Evolutionary conservation across 345 rosid genomes (phyloP).

Genomic region (Syzygium grande): DNA sequence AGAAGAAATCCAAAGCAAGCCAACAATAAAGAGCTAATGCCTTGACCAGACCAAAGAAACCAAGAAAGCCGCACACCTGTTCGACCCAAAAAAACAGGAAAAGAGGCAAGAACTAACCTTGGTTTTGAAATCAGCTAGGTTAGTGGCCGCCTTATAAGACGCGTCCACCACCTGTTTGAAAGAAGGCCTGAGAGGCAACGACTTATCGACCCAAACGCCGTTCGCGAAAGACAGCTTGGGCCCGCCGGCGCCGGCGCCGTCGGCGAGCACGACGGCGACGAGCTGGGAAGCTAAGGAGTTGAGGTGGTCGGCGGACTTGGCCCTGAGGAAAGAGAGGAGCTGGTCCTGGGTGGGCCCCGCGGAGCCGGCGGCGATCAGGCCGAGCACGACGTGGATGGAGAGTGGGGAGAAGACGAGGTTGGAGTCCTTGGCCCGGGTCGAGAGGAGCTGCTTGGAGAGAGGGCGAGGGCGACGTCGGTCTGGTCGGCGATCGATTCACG

Average conservation of each 20-base stretch:
- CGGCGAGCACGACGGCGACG: constrained; percentile 6
- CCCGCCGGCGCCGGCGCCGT: neutral
- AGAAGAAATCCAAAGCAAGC: neutral
- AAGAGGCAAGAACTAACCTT: neutral
- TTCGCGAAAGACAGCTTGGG: constrained; percentile 1
- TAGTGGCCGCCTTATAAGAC: constrained; percentile 4
- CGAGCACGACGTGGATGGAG: constrained; percentile 8
- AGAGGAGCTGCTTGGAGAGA: neutral
- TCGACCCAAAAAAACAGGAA: neutral
- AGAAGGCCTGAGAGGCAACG: neutral
- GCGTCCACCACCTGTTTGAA: constrained; percentile 5
- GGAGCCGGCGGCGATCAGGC: constrained; percentile 10
- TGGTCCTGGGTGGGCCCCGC: constrained; percentile 1
- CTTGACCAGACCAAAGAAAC: neutral
- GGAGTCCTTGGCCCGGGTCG: neutral
- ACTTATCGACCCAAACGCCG: constrained; percentile 5
- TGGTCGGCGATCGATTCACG: neutral
- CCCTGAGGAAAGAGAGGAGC: constrained; percentile 15
- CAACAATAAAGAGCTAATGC: neutral
- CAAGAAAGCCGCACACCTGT: neutral
- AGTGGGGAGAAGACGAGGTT: constrained; percentile 15
- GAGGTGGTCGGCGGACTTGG: constrained; percentile 8
- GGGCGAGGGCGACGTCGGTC: constrained; percentile 1
- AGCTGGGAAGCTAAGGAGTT: constrained; percentile 6
- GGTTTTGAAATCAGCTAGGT: constrained; percentile 4